A percentile compares a stretch with the other conserved stretches of the same genome.
phyloP scores from a whole-genome alignment of 176 grass and related monocot genomes.

The Hyparrhenia diplandra region DNA sequence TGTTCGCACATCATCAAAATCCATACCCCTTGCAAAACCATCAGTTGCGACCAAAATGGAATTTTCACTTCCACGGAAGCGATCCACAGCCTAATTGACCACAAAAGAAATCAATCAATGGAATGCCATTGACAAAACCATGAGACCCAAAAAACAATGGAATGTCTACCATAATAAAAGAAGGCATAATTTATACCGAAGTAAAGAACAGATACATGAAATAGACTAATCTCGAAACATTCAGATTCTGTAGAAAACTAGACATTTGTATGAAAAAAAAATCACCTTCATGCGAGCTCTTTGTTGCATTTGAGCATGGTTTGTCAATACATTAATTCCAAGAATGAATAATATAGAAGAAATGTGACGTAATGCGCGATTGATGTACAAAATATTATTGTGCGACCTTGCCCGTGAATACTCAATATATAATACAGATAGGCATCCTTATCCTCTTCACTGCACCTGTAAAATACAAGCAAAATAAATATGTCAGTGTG shows the following conservation, averaged over 20 bases:
- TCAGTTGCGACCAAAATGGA: slow-evolving; percentile 76
- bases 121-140: neutral
- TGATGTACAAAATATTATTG: slow-evolving; percentile 91
- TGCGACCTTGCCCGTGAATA: slow-evolving; percentile 86
- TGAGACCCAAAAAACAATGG: neutral
- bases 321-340: slow-evolving; percentile 67
- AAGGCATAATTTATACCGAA: neutral
- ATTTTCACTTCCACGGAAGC: slow-evolving; percentile 79
- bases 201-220: neutral
- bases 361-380: slow-evolving; percentile 84
- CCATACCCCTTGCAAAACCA: slow-evolving; percentile 84
- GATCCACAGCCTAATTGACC: slow-evolving; percentile 65
- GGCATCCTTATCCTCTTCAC: slow-evolving; percentile 87
- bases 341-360: slow-evolving; percentile 68
- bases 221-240: neutral
- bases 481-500: slow-evolving; percentile 10
- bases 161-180: neutral
- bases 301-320: slow-evolving; percentile 99
- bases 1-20: slow-evolving; percentile 86
- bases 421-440: slow-evolving; percentile 93
- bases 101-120: slow-evolving; percentile 13
- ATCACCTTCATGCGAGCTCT: slow-evolving; percentile 95
- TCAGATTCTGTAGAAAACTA: neutral
- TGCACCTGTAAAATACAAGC: slow-evolving; percentile 55
- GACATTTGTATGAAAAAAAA: neutral